A percentile compares a stretch with the other conserved stretches of the same genome.
Evolutionary conservation across 2,329 filamentous ascomycete genomes (phyloP).

Genomic region (Pestalotiopsis sp.): DNA sequence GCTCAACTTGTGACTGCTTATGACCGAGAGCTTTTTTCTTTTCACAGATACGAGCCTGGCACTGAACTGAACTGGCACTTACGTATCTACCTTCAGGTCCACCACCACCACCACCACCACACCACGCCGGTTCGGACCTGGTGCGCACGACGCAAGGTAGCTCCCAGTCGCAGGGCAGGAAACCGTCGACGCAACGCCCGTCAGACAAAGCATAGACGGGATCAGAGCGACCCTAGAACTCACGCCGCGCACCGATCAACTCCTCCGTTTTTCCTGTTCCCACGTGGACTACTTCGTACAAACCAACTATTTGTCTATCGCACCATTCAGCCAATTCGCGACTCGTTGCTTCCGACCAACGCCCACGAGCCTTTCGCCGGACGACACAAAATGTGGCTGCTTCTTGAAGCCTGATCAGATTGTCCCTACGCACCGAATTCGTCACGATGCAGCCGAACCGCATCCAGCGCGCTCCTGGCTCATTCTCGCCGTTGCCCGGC

Average conservation of each 20-base stretch:
- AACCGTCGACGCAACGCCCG: neutral
- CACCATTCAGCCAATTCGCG: neutral
- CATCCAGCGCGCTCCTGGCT: constrained; percentile 40
- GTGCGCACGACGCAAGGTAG: neutral
- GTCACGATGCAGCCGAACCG: constrained; percentile 32
- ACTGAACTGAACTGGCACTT: no score
- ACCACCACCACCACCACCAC: neutral
- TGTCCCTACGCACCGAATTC: neutral
- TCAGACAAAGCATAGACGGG: no score
- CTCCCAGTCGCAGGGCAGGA: neutral
- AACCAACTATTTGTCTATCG: neutral
- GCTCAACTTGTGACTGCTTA: neutral
- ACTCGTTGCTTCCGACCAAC: neutral
- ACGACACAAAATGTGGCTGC: neutral
- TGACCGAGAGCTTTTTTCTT: neutral
- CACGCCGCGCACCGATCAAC: neutral
- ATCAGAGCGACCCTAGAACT: neutral
- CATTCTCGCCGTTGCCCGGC: constrained; percentile 56
- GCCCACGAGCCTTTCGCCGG: neutral
- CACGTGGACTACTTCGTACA: neutral
- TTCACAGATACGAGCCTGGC: neutral
- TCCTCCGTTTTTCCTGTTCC: neutral
- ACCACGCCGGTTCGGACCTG: neutral
- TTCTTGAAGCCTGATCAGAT: neutral
- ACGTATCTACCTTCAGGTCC: neutral